A percentile compares a stretch with the other conserved stretches of the same genome.
Conservation (phyloP, 306 rosid genomes). For the Trichosanthes cucumerina region DNA sequence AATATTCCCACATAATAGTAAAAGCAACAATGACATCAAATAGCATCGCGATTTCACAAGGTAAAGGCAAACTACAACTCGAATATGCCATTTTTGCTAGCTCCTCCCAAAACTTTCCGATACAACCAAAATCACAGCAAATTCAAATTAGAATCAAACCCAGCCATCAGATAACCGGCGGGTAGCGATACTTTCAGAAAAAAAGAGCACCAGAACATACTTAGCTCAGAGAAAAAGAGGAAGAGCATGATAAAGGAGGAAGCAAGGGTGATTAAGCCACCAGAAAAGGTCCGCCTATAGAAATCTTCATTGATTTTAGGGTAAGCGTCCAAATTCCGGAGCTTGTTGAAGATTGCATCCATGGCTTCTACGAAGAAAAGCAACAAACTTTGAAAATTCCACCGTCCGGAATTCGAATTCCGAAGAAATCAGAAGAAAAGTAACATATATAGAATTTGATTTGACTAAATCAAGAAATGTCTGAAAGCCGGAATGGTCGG, state of each 20-base stretch:
- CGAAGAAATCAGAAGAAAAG: neutral
- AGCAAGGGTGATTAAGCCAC: constrained; percentile 70
- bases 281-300: constrained; percentile 72
- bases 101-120: neutral
- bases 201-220: constrained; percentile 27
- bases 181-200: neutral
- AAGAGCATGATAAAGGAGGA: constrained; percentile 61
- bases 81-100: neutral
- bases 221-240: constrained; percentile 75
- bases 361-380: constrained; percentile 20
- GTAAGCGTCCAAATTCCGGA: constrained; percentile 85
- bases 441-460: neutral
- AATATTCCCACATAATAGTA: neutral
- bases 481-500: neutral
- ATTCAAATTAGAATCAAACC: neutral
- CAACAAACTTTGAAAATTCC: neutral
- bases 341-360: constrained; percentile 50
- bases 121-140: neutral
- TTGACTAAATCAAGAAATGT: constrained; percentile 9
- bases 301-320: constrained; percentile 94
- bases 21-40: neutral
- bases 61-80: neutral
- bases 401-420: neutral
- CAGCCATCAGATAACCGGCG: neutral
- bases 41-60: neutral